Base-by-base conservation (phyloP, 1,139 yeast species). In the Pichia inconspicua region DNA sequence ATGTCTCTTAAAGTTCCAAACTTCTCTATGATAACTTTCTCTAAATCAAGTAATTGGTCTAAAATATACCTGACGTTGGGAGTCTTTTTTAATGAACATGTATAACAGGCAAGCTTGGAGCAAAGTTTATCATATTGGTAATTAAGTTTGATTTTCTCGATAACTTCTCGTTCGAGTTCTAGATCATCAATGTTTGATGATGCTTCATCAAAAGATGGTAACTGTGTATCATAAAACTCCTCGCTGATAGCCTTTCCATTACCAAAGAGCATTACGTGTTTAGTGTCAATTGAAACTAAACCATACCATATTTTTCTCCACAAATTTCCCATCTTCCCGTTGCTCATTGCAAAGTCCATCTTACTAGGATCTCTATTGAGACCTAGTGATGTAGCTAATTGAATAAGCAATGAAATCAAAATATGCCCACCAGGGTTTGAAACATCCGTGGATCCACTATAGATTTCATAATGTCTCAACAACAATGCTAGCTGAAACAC, bases 281-380 rank as follows among this genome's bases (percentile, higher is more conserved):
- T 57, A 9, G 61, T 54, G 53, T 73, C 78, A 44, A 65, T 53
- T 2, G 66, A 53, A 27, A 70, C 64, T 44, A 80, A 61, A 45
- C 69, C 69, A 55, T 71, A 70, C 84, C 84, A 80, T 3, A 78
- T 68, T 52, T 77, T 78, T 55, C 84, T 67, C 60, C 72, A 70
- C 22, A 72, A 58, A 55, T 71, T 69, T 45, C 72, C 67, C 25
- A 63, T 51, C 45, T 61, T 60, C 8, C 51, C 48, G 6, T 48
- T 37, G 15, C 49, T 48, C 3, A 45, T 40, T 10, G 41, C 11
- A 2, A 45, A 12, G 25, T 64, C 67, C 35, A 66, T 67, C 32
- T 56, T 67, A 28, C 58, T 62, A 4, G 77, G 80, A 52, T 78
- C 83, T 43, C 81, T 64, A 60, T 79, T 74, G 30, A 80, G 56